Percentiles rank a stretch among this genome's conserved stretches.
phyloP scores from a whole-genome alignment of 495 filamentous ascomycete species.

The Penicillium roqueforti region DNA sequence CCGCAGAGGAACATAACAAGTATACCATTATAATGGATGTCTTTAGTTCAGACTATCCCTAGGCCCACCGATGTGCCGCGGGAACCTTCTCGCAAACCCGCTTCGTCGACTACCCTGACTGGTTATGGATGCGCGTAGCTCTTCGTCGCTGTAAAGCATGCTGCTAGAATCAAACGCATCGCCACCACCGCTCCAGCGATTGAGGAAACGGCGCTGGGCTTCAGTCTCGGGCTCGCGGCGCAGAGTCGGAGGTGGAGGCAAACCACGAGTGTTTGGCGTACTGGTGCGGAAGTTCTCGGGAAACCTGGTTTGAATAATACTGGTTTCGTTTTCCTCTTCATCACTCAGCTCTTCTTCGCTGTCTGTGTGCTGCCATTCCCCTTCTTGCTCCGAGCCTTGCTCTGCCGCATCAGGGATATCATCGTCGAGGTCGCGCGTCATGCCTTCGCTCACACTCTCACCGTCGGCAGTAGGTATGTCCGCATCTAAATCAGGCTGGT shows the following conservation, averaged over 20 bases:
- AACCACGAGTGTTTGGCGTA: conserved; percentile 34
- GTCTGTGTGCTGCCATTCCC: conserved; percentile 70
- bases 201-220: conserved; percentile 41
- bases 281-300: conserved; percentile 36
- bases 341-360: conserved; percentile 67
- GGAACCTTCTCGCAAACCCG: conserved; percentile 34
- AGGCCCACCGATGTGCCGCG: conserved; percentile 35
- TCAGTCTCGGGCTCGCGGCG: conserved; percentile 34
- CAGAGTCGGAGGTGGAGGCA: conserved; percentile 28
- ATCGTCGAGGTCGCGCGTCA: conserved; percentile 37
- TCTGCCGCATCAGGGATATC: conserved; percentile 43
- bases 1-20: not conserved
- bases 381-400: conserved; percentile 29
- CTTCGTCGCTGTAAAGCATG: conserved; percentile 40
- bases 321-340: conserved; percentile 31
- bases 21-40: not conserved
- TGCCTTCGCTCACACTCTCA: conserved; percentile 25
- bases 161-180: conserved; percentile 42
- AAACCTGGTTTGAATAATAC: conserved; percentile 26
- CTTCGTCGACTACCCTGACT: conserved; percentile 40
- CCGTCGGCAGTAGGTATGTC: conserved; percentile 38
- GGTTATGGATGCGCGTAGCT: conserved; percentile 40
- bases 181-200: conserved; percentile 46
- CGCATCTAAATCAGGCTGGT: conserved; percentile 43
- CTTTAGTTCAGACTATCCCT: conserved; percentile 40